A percentile compares a stretch with the other conserved stretches of the same genome.
phyloP scores from a whole-genome alignment of 495 filamentous ascomycete genomes.

The Articulospora tetracladia region DNA sequence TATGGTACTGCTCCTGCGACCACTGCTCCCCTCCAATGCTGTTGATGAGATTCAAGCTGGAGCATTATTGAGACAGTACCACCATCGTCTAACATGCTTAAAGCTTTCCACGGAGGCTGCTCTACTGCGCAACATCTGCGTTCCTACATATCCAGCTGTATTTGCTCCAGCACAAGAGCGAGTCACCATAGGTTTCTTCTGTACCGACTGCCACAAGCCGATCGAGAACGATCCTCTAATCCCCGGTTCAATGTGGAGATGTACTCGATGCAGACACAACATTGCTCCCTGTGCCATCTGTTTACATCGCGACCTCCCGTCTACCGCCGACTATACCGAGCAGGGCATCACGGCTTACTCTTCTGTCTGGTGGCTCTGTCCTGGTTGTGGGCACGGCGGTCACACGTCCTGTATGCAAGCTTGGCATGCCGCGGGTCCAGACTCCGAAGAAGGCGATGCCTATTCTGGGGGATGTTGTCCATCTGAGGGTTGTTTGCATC shows the following conservation, averaged over 20 bases:
- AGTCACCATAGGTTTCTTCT: slow-evolving; percentile 43
- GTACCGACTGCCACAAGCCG: slow-evolving; percentile 47
- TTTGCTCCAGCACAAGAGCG: slow-evolving; percentile 50
- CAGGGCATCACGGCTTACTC: not conserved
- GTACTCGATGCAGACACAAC: slow-evolving; percentile 32
- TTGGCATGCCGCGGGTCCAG: slow-evolving; percentile 43
- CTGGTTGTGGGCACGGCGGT: slow-evolving; percentile 71
- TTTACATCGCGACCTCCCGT: slow-evolving; percentile 18
- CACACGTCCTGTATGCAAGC: slow-evolving; percentile 63
- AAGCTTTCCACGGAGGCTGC: slow-evolving; percentile 65
- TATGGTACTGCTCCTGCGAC: slow-evolving; percentile 48
- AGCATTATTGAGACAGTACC: slow-evolving; percentile 60
- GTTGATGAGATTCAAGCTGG: slow-evolving; percentile 44
- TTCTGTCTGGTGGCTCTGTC: slow-evolving; percentile 63
- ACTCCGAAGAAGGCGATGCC: slow-evolving; percentile 31
- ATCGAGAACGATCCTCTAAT: slow-evolving; percentile 42
- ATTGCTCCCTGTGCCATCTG: slow-evolving; percentile 43
- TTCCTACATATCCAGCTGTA: slow-evolving; percentile 51
- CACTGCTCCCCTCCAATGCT: slow-evolving; percentile 42
- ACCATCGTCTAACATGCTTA: slow-evolving; percentile 58
- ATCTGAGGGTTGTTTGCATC: slow-evolving; percentile 67
- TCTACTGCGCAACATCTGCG: slow-evolving; percentile 62
- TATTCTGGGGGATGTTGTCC: slow-evolving; percentile 70
- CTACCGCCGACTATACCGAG: not conserved
- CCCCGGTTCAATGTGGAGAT: slow-evolving; percentile 23